These are phyloP conservation scores for Colletotrichum falcatum DNA, from an alignment of 2,329 filamentous ascomycete genomes.

Conservation along the genomic window DNA sequence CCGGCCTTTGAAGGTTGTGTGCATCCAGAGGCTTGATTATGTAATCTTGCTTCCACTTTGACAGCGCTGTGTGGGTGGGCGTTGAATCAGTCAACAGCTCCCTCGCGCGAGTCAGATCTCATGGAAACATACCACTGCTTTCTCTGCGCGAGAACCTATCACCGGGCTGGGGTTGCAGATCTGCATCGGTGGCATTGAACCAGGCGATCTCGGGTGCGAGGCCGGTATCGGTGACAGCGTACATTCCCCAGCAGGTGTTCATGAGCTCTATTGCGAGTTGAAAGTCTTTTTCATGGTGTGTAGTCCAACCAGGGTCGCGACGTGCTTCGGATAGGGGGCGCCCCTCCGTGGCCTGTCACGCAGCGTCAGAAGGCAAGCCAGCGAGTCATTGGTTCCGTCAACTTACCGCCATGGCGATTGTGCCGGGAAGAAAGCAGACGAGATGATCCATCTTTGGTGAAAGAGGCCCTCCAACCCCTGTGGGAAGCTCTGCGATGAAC, in stretches of 20 bases:
- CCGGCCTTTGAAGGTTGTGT: constrained; percentile 80
- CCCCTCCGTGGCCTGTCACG: constrained; percentile 75
- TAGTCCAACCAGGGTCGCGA: constrained; percentile 77
- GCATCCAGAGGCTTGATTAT: constrained; percentile 76
- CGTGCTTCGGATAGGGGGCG: constrained; percentile 79
- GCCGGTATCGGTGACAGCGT: constrained; percentile 87
- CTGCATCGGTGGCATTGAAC: constrained; percentile 76
- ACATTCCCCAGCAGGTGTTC: constrained; percentile 98
- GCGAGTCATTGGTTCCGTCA: too few relatives aligned
- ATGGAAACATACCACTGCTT: constrained; percentile 4
- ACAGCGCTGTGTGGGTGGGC: neutral
- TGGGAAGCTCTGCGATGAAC: constrained; percentile 86
- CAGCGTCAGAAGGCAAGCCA: neutral
- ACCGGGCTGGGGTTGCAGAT: constrained; percentile 61
- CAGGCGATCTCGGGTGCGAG: constrained; percentile 93
- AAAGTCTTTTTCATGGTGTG: constrained; percentile 87
- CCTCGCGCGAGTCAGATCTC: neutral
- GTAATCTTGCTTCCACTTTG: constrained; percentile 80
- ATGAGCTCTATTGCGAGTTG: constrained; percentile 87
- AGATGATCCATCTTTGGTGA: constrained; percentile 97
- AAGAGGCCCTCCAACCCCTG: constrained; percentile 73
- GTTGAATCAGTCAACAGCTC: neutral
- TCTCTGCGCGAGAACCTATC: neutral
- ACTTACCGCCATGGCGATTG: constrained; percentile 79
- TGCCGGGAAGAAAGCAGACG: constrained; percentile 96